phyloP scores from a whole-genome alignment of 1,139 yeast genomes.

The Yamadazyma jaroonii region DNA sequence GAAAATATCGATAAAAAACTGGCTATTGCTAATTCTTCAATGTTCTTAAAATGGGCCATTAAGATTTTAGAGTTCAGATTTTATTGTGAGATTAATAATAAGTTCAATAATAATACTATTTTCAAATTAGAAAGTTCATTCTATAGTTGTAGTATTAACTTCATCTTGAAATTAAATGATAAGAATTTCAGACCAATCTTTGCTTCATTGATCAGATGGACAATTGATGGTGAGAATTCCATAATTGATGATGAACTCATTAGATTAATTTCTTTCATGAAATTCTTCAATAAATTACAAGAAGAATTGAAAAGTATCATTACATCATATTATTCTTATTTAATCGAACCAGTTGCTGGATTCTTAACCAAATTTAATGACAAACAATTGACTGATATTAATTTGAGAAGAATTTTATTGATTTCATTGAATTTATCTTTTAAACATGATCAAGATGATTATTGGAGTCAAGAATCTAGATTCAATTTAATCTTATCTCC shows the following conservation, averaged over 20 bases:
- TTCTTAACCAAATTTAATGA: slow-evolving; percentile 49
- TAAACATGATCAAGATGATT: slow-evolving; percentile 87
- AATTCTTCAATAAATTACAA: slow-evolving; percentile 81
- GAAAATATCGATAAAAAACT: slow-evolving; percentile 70
- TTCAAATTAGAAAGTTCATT: slow-evolving; percentile 78
- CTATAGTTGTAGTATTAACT: slow-evolving; percentile 68
- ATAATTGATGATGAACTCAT: slow-evolving; percentile 43
- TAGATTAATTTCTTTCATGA: slow-evolving; percentile 72
- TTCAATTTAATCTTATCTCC: slow-evolving; percentile 68
- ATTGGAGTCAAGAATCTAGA: slow-evolving; percentile 87
- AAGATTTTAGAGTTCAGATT: slow-evolving; percentile 67
- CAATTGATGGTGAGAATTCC: slow-evolving; percentile 76
- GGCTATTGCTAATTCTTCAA: slow-evolving; percentile 68
- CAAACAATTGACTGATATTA: slow-evolving; percentile 42
- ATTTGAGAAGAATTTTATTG: slow-evolving; percentile 68
- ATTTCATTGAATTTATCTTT: slow-evolving; percentile 75
- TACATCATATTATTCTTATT: slow-evolving; percentile 82
- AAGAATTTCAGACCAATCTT: slow-evolving; percentile 91
- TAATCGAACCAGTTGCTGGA: slow-evolving; percentile 66
- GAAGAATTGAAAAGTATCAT: slow-evolving; percentile 82
- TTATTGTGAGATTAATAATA: slow-evolving; percentile 34
- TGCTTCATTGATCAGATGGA: slow-evolving; percentile 90
- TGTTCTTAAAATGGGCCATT: slow-evolving; percentile 68
- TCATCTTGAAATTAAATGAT: slow-evolving; percentile 89
- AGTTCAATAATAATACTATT: slow-evolving; percentile 69